Conservation (phyloP, 2,329 filamentous ascomycete genomes). For the Trichocomaceae sp. region DNA sequence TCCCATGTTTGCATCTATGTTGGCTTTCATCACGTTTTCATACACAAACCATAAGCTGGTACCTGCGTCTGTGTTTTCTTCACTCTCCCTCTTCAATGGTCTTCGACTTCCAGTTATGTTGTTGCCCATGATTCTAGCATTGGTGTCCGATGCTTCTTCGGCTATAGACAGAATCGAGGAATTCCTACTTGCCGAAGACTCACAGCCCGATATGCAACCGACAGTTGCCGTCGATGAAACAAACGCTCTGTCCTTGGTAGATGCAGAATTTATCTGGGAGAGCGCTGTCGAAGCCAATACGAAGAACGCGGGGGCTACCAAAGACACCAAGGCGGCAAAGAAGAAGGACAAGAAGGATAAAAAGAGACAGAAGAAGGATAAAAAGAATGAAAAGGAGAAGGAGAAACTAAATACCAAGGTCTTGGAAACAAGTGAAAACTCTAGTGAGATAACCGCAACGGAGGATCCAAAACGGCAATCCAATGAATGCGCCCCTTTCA, state of each 20-base stretch:
- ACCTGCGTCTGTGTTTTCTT: slow-evolving; percentile 78
- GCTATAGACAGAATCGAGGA: slow-evolving; percentile 77
- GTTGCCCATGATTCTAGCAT: slow-evolving; percentile 76
- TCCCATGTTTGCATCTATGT: slow-evolving; percentile 87
- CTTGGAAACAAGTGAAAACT: slow-evolving; percentile 1
- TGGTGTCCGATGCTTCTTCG: slow-evolving; percentile 77
- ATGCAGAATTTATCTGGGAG: slow-evolving; percentile 84
- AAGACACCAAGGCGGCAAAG: slow-evolving; percentile 10
- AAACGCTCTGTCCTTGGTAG: slow-evolving; percentile 57
- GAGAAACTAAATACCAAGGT: neutral
- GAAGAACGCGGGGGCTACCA: neutral
- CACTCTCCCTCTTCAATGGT: slow-evolving; percentile 81
- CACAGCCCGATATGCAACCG: slow-evolving; percentile 60
- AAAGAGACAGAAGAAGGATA: slow-evolving; percentile 8
- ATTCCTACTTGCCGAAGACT: slow-evolving; percentile 75
- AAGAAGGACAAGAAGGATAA: slow-evolving; percentile 6
- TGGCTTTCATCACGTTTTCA: slow-evolving; percentile 73
- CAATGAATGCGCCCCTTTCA: slow-evolving; percentile 25
- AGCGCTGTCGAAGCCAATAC: slow-evolving; percentile 16
- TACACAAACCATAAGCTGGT: slow-evolving; percentile 57
- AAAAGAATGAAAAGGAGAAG: slow-evolving; percentile 5
- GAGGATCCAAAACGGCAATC: slow-evolving; percentile 15
- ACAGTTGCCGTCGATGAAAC: slow-evolving; percentile 38
- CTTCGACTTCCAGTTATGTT: slow-evolving; percentile 81
- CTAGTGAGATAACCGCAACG: slow-evolving; percentile 19